Conservation (phyloP, 1,139 yeast genomes). For the Kurtzmaniella natalensis region DNA sequence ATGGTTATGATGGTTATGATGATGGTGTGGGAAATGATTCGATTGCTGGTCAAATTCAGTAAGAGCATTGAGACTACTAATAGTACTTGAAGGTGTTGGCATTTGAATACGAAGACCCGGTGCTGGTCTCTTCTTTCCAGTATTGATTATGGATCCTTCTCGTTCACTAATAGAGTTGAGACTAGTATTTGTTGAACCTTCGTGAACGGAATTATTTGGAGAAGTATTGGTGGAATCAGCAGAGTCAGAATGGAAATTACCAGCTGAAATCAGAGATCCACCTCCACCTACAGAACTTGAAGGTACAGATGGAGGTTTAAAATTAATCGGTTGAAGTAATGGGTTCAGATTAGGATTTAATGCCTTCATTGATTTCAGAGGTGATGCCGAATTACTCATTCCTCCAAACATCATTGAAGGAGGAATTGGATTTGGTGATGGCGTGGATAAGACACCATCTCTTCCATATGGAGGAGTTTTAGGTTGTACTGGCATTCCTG, state of each 20-base stretch:
- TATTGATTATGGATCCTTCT: conserved; percentile 1
- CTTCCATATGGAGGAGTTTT: conserved; percentile 36
- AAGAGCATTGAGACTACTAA: conserved; percentile 32
- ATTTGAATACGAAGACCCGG: conserved; percentile 45
- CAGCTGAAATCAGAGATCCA: background rate
- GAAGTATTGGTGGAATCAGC: conserved; percentile 4
- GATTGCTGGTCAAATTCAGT: conserved; percentile 20
- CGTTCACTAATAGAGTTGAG: background rate
- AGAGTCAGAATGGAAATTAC: background rate
- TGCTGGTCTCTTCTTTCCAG: conserved; percentile 21
- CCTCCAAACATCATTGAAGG: conserved; percentile 17
- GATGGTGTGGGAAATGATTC: conserved; percentile 10
- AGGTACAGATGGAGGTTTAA: conserved; percentile 22
- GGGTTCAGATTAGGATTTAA: conserved; percentile 43
- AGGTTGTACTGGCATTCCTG: conserved; percentile 18
- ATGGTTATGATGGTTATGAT: no score
- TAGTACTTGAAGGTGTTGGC: conserved; percentile 42
- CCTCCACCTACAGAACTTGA: background rate
- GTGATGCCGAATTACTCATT: conserved; percentile 27
- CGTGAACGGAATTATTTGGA: conserved; percentile 6
- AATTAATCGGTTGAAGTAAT: conserved; percentile 58
- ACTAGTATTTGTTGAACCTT: conserved; percentile 2
- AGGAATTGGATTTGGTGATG: conserved; percentile 38
- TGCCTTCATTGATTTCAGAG: conserved; percentile 56
- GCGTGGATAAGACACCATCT: conserved; percentile 23